phyloP scores from a whole-genome alignment of 352 stramenopile species.

The Pythium folliculosum region DNA sequence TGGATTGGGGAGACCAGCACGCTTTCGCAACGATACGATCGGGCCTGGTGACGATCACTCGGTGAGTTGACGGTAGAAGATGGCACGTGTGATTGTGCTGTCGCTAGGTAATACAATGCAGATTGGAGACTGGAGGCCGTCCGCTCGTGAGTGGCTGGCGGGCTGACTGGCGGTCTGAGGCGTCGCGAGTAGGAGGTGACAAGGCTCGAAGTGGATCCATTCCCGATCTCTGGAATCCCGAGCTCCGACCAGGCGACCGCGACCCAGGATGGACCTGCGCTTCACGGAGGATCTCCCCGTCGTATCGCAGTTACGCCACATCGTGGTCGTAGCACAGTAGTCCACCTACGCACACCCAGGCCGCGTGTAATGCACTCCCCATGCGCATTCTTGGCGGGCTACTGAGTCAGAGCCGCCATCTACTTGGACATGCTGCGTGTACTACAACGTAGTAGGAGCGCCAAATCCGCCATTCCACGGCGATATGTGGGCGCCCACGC shows the following conservation, averaged over 20 bases:
- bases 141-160: not conserved
- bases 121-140: not conserved
- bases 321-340: not conserved
- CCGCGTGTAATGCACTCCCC: not conserved
- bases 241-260: not conserved
- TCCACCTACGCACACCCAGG: not conserved
- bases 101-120: not conserved
- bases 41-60: not conserved
- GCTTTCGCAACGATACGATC: not conserved
- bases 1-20: not conserved
- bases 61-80: not conserved
- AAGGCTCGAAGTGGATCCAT: slow-evolving; percentile 2
- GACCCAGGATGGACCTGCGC: not conserved
- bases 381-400: not conserved
- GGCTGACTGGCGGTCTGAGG: too few species aligned
- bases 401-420: not conserved
- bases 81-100: slow-evolving; percentile 1
- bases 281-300: not conserved
- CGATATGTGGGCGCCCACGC: not conserved
- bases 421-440: too few species aligned
- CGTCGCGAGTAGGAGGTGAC: not conserved
- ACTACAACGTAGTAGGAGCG: too few species aligned
- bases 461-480: not conserved
- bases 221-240: not conserved
- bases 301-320: not conserved